Evolutionary conservation across 371 early-diverging fungal genomes (phyloP), one percentile per base, ranked within the genome.

Genomic region (Apophysomyces sp.): DNA sequence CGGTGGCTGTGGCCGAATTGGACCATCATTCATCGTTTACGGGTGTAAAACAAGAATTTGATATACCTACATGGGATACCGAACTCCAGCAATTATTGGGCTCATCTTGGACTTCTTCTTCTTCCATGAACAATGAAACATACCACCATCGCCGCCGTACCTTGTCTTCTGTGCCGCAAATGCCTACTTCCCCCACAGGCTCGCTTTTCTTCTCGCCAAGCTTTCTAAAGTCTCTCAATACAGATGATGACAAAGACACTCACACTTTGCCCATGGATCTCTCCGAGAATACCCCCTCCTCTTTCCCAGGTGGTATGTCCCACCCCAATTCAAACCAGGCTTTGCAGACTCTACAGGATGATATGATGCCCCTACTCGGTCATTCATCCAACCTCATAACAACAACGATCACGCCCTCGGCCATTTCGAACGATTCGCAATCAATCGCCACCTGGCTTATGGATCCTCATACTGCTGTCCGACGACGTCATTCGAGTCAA

Each of bases 201-300:
- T 84, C 87, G 0, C 79, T 78, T 12, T 86, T 86, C 72, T 86
- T 86, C 51, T 83, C 87, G 15, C 85, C 86, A n/a, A 81, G 78
- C 34, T 88, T 86, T 62, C 65, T 84, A 57, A 77, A 84, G 30
- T 81, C 88, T 8, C 68, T 87, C 13, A 81, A 78, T 58, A 61
- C 60, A 32, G 66, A 69, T 9, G 63, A 63, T 21, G 36, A 21
- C 16, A 44, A 44, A 16, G 49, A 44, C 24, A 44, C 27, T 9
- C 49, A 26, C 21, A 9, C 21, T 21, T 11, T 44, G 24, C 49
- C 16, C 21, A 44, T 44, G 49, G 49, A 44, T 44, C n/a, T 44
- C 49, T 21, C 49, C 27, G 27, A 44, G 18, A 44, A 44, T 21
- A 44, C 49, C n/a, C 9, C 8, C 24, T 61, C 31, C n/a, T 18